phyloP scores from a whole-genome alignment of 2,329 filamentous ascomycete genomes.

The Talaromyces sp. region DNA sequence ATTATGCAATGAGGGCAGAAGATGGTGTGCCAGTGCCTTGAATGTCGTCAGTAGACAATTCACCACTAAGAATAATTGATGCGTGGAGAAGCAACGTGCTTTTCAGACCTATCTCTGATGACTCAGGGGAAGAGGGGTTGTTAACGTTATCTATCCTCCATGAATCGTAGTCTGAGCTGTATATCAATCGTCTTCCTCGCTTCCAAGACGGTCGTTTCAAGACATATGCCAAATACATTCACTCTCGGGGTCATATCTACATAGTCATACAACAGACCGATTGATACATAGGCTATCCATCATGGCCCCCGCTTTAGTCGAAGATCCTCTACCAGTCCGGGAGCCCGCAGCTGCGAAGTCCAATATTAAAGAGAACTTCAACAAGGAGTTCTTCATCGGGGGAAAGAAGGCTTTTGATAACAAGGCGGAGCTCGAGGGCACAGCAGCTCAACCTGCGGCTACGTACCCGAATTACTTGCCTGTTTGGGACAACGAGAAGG shows the following conservation, averaged over 20 bases:
- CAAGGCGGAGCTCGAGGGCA: conserved; percentile 53
- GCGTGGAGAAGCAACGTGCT: not conserved
- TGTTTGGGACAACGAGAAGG: conserved; percentile 60
- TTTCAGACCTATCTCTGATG: not conserved
- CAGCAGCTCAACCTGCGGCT: conserved; percentile 51
- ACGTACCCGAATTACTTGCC: conserved; percentile 71
- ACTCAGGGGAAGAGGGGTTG: not conserved
- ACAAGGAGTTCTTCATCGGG: conserved; percentile 36
- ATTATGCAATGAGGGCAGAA: not conserved
- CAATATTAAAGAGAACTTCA: conserved; percentile 32
- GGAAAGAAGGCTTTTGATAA: conserved; percentile 37
- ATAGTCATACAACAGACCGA: not conserved
- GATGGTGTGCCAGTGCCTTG: conserved; percentile 4
- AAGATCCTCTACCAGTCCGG: conserved; percentile 29
- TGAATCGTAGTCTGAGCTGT: not conserved
- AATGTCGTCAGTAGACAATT: not conserved
- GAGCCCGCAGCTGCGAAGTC: conserved; percentile 25
- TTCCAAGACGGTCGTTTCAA: not conserved
- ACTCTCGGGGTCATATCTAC: not conserved
- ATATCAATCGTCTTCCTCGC: not conserved
- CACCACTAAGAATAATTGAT: not conserved
- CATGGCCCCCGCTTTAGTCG: conserved; percentile 35
- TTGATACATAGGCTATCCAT: not conserved
- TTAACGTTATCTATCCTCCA: not conserved
- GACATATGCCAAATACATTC: not conserved